phyloP scores from a whole-genome alignment of 2,329 filamentous ascomycete species.

The Microdochium bolleyi region DNA sequence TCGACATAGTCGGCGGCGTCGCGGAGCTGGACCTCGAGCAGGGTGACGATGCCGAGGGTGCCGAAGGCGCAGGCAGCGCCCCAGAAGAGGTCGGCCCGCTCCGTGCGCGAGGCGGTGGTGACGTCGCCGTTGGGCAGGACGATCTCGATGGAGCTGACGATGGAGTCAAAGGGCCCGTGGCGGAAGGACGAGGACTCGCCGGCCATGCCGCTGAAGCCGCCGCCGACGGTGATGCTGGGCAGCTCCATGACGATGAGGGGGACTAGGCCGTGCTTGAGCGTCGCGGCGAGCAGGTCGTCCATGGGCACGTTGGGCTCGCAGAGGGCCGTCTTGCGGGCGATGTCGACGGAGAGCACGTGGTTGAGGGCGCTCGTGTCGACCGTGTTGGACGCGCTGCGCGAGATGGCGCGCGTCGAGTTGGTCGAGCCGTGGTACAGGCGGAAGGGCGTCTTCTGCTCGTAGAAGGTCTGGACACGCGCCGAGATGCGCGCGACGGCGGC shows the following conservation, averaged over 20 bases:
- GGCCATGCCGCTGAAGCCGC: conserved; percentile 58
- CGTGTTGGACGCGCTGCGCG: conserved; percentile 40
- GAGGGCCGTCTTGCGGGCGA: conserved; percentile 42
- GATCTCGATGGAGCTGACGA: conserved; percentile 55
- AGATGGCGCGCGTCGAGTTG: conserved; percentile 61
- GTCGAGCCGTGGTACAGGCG: conserved; percentile 73
- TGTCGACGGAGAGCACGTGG: conserved; percentile 55
- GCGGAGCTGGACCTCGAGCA: conserved; percentile 52
- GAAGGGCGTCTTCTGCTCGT: conserved; percentile 44
- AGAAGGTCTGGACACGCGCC: conserved; percentile 33
- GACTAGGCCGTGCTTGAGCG: conserved; percentile 46
- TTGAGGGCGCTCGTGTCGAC: conserved; percentile 60
- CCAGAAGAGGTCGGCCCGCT: conserved; percentile 52
- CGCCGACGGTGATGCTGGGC: conserved; percentile 63
- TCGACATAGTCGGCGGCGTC: conserved; percentile 48
- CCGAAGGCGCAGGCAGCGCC: conserved; percentile 60
- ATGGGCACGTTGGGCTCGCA: conserved; percentile 66
- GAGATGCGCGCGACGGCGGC: conserved; percentile 34
- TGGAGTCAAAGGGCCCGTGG: conserved; percentile 58
- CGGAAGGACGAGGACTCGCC: conserved; percentile 63
- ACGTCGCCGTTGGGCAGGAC: conserved; percentile 54
- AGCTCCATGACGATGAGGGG: conserved; percentile 66
- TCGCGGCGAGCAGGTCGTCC: conserved; percentile 52
- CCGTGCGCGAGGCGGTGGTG: conserved; percentile 41
- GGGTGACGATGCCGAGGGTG: conserved; percentile 58